Evolutionary conservation across 441 rosid species (phyloP).

Genomic region (Jatropha multifida): DNA sequence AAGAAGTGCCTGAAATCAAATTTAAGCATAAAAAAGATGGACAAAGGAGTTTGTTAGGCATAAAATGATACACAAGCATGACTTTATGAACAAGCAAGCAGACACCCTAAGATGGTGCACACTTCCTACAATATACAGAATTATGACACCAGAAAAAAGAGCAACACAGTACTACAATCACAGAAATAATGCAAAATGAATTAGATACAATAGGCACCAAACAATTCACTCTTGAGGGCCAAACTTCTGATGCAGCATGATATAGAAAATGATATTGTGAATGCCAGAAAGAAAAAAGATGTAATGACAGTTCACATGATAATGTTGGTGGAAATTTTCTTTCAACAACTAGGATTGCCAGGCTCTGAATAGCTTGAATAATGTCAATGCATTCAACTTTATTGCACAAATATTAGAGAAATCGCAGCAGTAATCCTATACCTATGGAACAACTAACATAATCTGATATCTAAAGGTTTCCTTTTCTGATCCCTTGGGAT

Average conservation of each 20-base stretch:
- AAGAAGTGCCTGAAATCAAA: constrained; percentile 78
- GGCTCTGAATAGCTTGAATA: background rate
- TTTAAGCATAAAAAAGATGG: constrained; percentile 11
- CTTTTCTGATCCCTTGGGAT: background rate
- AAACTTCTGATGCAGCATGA: background rate
- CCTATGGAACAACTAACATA: background rate
- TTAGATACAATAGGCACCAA: background rate
- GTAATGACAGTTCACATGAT: background rate
- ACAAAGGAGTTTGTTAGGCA: constrained; percentile 2
- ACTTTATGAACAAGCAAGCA: background rate
- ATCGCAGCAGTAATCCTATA: background rate
- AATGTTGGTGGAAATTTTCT: background rate
- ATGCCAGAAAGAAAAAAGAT: background rate
- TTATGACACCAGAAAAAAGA: background rate
- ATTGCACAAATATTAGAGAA: background rate
- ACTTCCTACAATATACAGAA: background rate
- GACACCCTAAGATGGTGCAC: background rate
- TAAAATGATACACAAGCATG: background rate
- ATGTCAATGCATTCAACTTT: background rate
- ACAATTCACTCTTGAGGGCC: background rate
- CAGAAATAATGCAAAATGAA: background rate
- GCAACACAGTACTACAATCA: background rate
- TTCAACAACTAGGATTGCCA: background rate
- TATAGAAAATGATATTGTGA: background rate
- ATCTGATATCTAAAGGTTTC: background rate